Base-by-base conservation (phyloP, 2,329 filamentous ascomycete genomes). In the Alternaria infectoria region DNA sequence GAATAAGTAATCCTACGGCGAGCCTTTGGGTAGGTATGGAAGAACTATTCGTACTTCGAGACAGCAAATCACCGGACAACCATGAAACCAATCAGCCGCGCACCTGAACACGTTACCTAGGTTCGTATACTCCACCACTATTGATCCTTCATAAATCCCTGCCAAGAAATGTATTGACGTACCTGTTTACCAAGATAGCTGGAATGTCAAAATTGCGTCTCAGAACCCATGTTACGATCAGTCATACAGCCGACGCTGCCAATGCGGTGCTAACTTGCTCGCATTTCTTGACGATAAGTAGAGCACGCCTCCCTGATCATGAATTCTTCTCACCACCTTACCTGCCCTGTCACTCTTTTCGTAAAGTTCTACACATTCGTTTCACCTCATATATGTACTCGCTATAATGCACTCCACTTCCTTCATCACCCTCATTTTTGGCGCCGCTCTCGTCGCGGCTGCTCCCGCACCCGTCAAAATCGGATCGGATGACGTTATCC, bases 401-500 rank as follows among this genome's bases (percentile, higher is more conserved):
- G 40, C 47, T 25, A 46, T 28, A 6, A 76, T 76, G 73, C 67
- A 69, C 26, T 64, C 73, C 56, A 61, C 64, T 32, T 55, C 66
- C 50, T 10, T 65, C 21, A 30, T 70, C 19, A 56, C 64, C n/a
- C 49, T 73, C n/a, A 60, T 59, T 43, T 70, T 65, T 23, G 63
- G 66, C 40, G 58, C 62, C 23, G 59, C 63, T 17, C 50, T 68
- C 12, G 61, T 68, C 9, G 60, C 65, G 15, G 73, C 73, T 4
- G 62, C 66, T 28, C 69, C 70, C 28, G 54, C 59, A 25, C 60
- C 69, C 23, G 57, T 76, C 25, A 46, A n/a, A 12, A 50, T 76
- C 7, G 55, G 65, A 8, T 25, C 32, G 4, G 71, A 76, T 54
- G 73, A 76, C 51, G 68, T 74, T n/a, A 64, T 76, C 19, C 72